Conservation (phyloP, 352 stramenopile genomes). For the Globisporangium heterothallicum region DNA sequence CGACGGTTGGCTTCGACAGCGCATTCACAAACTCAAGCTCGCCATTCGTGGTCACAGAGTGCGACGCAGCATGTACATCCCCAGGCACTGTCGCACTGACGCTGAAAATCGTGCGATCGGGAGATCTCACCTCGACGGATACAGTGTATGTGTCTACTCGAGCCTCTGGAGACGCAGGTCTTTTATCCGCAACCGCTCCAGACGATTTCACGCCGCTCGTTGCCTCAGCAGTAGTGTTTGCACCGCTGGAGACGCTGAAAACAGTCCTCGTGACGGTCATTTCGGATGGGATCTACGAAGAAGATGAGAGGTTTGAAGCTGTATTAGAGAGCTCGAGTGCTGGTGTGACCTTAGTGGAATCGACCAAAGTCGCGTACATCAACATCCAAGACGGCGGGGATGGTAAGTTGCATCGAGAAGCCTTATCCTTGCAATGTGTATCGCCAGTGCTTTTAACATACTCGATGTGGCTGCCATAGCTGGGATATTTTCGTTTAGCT, state of each 20-base stretch:
- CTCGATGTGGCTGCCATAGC: conserved; percentile 16
- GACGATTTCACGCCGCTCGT: conserved; percentile 30
- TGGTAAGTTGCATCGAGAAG: conserved; percentile 19
- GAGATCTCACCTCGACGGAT: conserved; percentile 18
- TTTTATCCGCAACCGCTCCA: conserved; percentile 14
- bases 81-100: conserved; percentile 24
- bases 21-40: conserved; percentile 20
- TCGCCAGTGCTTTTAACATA: background rate
- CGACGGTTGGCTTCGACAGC: conserved; percentile 27
- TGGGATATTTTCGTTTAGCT: conserved; percentile 50
- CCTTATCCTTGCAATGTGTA: background rate
- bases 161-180: conserved; percentile 1
- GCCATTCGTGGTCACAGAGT: conserved; percentile 29
- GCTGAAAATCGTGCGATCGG: conserved; percentile 28
- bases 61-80: conserved; percentile 29
- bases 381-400: conserved; percentile 30
- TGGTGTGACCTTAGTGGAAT: conserved; percentile 14
- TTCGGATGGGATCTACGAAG: conserved; percentile 43
- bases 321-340: conserved; percentile 20
- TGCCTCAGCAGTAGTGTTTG: conserved; percentile 24
- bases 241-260: conserved; percentile 20
- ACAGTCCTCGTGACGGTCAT: conserved; percentile 27
- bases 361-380: conserved; percentile 24
- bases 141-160: conserved; percentile 37
- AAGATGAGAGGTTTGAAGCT: conserved; percentile 39